Evolutionary conservation across 2,329 filamentous ascomycete species (phyloP).

Genomic region (Xylariaceae sp.): DNA sequence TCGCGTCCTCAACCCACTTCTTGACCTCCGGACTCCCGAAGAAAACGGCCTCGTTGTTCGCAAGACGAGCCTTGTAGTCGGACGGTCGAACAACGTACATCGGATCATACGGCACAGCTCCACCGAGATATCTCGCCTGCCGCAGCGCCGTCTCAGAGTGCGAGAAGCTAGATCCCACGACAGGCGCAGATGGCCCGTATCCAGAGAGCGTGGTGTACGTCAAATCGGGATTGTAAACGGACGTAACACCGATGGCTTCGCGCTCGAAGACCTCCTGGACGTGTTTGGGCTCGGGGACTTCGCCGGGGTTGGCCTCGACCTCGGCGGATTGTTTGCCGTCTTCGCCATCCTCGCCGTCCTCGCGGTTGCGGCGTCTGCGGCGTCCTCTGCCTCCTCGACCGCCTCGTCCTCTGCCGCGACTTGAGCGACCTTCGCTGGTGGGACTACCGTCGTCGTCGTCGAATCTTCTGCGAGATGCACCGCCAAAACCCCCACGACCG

Average conservation of each 20-base stretch:
- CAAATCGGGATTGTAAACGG: slow-evolving; percentile 32
- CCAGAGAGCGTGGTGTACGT: slow-evolving; percentile 33
- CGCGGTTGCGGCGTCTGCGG: neutral
- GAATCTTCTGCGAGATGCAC: neutral
- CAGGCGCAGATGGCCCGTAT: slow-evolving; percentile 37
- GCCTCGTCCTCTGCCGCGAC: neutral
- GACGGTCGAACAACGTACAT: slow-evolving; percentile 16
- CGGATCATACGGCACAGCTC: slow-evolving; percentile 33
- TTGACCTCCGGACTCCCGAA: slow-evolving; percentile 34
- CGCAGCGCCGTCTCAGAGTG: slow-evolving; percentile 34
- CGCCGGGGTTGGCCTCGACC: slow-evolving; percentile 1
- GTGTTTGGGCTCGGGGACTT: neutral
- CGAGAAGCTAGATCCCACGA: slow-evolving; percentile 26
- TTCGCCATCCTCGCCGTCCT: neutral
- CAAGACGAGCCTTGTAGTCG: slow-evolving; percentile 24
- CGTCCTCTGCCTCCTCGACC: slow-evolving; percentile 3
- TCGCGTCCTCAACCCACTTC: slow-evolving; percentile 22
- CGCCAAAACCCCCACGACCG: neutral
- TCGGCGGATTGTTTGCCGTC: too few relatives aligned
- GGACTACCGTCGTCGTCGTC: neutral
- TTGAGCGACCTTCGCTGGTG: neutral
- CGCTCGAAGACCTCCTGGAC: slow-evolving; percentile 3
- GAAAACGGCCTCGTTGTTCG: slow-evolving; percentile 34
- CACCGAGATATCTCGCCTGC: slow-evolving; percentile 37
- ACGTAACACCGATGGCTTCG: slow-evolving; percentile 28